These are phyloP conservation scores for Daldinia vernicosa DNA, from an alignment of 495 filamentous ascomycete genomes.

Conservation along the genomic window DNA sequence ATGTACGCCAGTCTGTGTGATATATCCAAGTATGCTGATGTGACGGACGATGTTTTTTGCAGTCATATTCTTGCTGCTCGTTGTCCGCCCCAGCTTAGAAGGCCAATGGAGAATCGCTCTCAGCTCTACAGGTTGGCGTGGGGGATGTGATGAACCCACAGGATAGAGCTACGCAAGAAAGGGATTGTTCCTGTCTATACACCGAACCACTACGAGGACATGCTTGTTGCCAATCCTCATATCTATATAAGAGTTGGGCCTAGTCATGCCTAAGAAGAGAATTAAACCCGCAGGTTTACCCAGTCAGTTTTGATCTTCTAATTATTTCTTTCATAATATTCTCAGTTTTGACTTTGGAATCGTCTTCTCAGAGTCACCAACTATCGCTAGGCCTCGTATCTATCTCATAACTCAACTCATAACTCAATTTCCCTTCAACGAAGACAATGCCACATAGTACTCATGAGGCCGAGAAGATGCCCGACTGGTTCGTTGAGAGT, in stretches of 20 bases:
- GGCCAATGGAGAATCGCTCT: slow-evolving; percentile 24
- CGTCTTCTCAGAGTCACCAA: neutral
- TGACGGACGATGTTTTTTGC: neutral
- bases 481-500: slow-evolving; percentile 39
- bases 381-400: neutral
- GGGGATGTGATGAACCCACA: slow-evolving; percentile 10
- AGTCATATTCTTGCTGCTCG: neutral
- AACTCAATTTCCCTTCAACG: neutral
- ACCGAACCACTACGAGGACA: slow-evolving; percentile 9
- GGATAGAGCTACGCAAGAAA: slow-evolving; percentile 8
- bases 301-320: slow-evolving; percentile 31
- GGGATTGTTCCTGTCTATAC: neutral
- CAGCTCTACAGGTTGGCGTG: slow-evolving; percentile 10
- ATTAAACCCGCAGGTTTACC: slow-evolving; percentile 14
- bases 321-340: neutral
- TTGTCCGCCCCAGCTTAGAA: neutral
- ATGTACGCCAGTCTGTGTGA: neutral
- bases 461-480: slow-evolving; percentile 26
- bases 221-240: slow-evolving; percentile 1
- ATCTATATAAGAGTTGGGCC: slow-evolving; percentile 30
- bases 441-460: slow-evolving; percentile 43
- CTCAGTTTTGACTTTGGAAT: neutral
- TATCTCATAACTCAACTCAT: neutral
- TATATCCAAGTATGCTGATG: neutral
- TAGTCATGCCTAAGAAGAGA: neutral